Evolutionary conservation across 257 asterid genomes (phyloP).

Genomic region (Osmanthus fragrans): DNA sequence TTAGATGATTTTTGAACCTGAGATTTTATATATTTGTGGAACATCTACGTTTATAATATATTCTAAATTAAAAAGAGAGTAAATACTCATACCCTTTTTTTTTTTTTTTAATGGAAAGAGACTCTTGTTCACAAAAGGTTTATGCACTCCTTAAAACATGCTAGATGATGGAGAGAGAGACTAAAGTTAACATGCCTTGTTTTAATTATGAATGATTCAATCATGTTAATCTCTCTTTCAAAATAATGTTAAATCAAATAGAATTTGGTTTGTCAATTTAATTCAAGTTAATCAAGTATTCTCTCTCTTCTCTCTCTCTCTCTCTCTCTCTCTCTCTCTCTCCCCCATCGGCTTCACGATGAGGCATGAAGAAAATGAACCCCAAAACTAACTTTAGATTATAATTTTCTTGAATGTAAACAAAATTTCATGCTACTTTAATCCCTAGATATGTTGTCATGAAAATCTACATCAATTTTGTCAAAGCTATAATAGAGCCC

Average conservation of each 20-base stretch:
- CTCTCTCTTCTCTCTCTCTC: too few species aligned
- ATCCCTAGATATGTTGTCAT: conserved; percentile 27
- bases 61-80: too few species aligned
- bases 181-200: neutral
- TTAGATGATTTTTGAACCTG: neutral
- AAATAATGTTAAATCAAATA: neutral
- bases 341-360: conserved; percentile 23
- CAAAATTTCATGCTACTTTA: conserved; percentile 9
- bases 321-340: too few species aligned
- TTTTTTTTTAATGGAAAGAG: too few species aligned
- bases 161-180: neutral
- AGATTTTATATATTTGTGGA: neutral
- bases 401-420: conserved; percentile 35
- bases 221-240: neutral
- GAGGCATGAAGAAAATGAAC: conserved; percentile 34
- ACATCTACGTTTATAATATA: too few species aligned
- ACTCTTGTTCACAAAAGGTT: too few species aligned
- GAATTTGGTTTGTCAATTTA: neutral
- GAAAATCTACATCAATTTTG: conserved; percentile 38
- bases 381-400: conserved; percentile 30
- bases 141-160: too few species aligned
- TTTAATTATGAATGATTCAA: neutral
- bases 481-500: conserved; percentile 43
- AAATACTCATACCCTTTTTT: too few species aligned
- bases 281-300: neutral